Evolutionary conservation across 345 rosid species (phyloP).

Genomic region (Cardamine occulta): DNA sequence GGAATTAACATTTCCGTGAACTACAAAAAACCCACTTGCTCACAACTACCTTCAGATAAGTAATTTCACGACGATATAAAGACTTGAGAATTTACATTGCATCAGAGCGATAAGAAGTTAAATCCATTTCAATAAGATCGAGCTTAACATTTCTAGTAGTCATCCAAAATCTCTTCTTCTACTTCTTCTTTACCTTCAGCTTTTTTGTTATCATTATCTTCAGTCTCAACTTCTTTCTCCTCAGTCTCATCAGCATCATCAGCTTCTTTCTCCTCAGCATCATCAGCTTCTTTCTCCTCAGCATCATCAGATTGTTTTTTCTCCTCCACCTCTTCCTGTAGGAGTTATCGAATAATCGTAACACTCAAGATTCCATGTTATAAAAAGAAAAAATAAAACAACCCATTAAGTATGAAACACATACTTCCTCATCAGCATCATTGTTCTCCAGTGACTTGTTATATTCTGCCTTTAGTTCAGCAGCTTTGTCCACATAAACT

Average conservation of each 20-base stretch:
- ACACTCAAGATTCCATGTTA: neutral
- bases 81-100: constrained; percentile 32
- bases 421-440: constrained; percentile 50
- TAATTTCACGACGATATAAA: neutral
- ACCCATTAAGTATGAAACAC: neutral
- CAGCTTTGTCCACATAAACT: constrained; percentile 69
- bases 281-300: constrained; percentile 46
- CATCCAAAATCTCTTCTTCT: constrained; percentile 52
- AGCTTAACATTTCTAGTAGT: constrained; percentile 32
- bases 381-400: neutral
- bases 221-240: constrained; percentile 43
- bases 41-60: constrained; percentile 23
- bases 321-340: constrained; percentile 44
- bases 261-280: constrained; percentile 35
- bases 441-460: constrained; percentile 51
- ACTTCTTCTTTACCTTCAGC: constrained; percentile 46
- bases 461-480: constrained; percentile 71
- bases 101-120: neutral
- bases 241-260: constrained; percentile 39
- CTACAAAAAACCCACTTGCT: constrained; percentile 9
- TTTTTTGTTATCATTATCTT: constrained; percentile 32
- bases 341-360: constrained; percentile 12
- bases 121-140: constrained; percentile 1
- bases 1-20: neutral
- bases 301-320: constrained; percentile 21